Base-by-base conservation (phyloP, 768 basidiomycete species). In the Suillus tomentosus region DNA sequence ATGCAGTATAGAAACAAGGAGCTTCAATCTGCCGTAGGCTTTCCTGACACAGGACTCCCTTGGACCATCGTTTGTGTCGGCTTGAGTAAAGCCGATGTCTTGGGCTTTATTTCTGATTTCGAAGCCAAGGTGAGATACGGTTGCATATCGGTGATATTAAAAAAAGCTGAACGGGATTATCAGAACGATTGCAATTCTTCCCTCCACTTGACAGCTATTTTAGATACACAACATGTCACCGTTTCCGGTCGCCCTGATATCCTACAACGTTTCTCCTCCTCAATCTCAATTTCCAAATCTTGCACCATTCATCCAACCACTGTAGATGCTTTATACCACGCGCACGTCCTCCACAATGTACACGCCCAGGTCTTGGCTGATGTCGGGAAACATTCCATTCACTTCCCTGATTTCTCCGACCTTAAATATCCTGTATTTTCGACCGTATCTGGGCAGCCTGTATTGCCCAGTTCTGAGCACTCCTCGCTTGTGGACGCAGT, bases 181-280 rank as follows among this genome's bases (percentile, higher is more conserved):
- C 24, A 57, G 56, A 40, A 57, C 24, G 24, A 57, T 11, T 57
- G 39, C 22, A 6, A 10, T 54, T 69, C 71, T 1, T 61, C 69
- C 17, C 72, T 88, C 69, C 78, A 73, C 69, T 73, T 88, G 53
- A 87, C 86, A 1, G 83, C 85, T 10, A 75, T 85, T 63, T 76
- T 84, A 57, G 81, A 82, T 64, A 76, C 79, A 60, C 73, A 67
- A 13, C 82, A 79, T 62, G 74, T 86, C 61, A 87, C 87, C 13
- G 74, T 88, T 57, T 89, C 87, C 3, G 88, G 87, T 27, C 80
- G 76, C 57, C 87, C 87, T 3, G 81, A 85, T 64, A 60, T 80
- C 54, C 73, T 89, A 37, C 69, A 74, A 8, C 70, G 70, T 31
- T 87, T 88, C 70, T 74, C 79, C 8, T 66, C 67, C 17, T 75